Evolutionary conservation across 805 yeast genomes (phyloP).

Genomic region (Metschnikowia anglica): DNA sequence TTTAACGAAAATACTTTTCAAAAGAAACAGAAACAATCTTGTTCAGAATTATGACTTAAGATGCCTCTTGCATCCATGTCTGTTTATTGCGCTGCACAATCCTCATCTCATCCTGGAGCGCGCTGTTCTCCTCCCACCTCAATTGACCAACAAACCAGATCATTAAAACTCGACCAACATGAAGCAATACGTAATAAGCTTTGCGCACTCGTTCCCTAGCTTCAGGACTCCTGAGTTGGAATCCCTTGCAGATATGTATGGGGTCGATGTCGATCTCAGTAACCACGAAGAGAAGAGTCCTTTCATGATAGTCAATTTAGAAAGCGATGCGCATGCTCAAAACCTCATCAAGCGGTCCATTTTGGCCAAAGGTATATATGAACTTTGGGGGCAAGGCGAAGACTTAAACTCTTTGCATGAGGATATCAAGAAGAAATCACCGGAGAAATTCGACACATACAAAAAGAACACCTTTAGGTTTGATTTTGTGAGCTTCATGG

Average conservation of each 20-base stretch:
- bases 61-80: background rate
- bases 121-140: background rate
- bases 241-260: conserved; percentile 69
- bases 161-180: conserved; percentile 20
- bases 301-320: conserved; percentile 65
- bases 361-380: conserved; percentile 73
- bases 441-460: conserved; percentile 37
- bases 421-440: conserved; percentile 37
- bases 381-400: conserved; percentile 75
- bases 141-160: background rate
- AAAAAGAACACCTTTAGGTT: conserved; percentile 66
- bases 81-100: conserved; percentile 1
- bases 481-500: conserved; percentile 76
- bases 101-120: conserved; percentile 1
- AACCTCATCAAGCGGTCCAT: conserved; percentile 66
- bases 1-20: no score
- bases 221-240: conserved; percentile 83
- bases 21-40: no score
- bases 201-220: conserved; percentile 80
- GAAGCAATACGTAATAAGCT: conserved; percentile 69
- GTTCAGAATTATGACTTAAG: background rate
- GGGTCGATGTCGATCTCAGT: conserved; percentile 57
- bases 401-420: conserved; percentile 58
- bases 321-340: conserved; percentile 64
- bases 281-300: conserved; percentile 61